These are phyloP conservation scores for Vitis rupestris DNA, from an alignment of 164 flowering plant species.

Conservation along the genomic window DNA sequence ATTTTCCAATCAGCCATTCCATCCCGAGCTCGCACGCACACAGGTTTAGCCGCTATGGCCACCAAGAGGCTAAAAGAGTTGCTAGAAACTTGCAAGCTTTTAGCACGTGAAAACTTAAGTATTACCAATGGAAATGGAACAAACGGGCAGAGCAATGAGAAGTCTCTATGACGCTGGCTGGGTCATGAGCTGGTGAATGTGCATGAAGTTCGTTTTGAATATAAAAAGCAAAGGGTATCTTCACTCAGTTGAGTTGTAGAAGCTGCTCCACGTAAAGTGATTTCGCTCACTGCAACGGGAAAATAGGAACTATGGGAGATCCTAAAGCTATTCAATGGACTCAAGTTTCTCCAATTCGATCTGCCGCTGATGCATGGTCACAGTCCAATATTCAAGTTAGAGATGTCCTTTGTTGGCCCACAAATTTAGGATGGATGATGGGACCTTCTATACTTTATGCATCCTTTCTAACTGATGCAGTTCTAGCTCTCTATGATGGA, in stretches of 20 bases:
- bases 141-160: constrained; percentile 63
- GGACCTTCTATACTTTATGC: constrained; percentile 70
- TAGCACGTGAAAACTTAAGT: no score
- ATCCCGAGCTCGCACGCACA: no score
- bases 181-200: constrained; percentile 99
- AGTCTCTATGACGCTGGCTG: constrained; percentile 89
- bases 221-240: constrained; percentile 75
- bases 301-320: constrained; percentile 36
- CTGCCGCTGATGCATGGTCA: constrained; percentile 77
- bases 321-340: constrained; percentile 98
- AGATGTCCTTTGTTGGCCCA: constrained; percentile 86
- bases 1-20: no score
- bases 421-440: constrained; percentile 95
- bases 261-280: no score
- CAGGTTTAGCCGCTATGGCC: no score
- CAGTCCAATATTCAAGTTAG: constrained; percentile 49
- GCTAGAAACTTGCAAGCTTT: no score
- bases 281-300: no score
- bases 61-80: no score
- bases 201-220: constrained; percentile 96
- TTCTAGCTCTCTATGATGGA: constrained; percentile 90
- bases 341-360: constrained; percentile 75
- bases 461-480: constrained; percentile 70
- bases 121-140: no score
- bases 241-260: no score